Evolutionary conservation across 106 monocot genomes (phyloP), one percentile per base, ranked within the genome.

Genomic region (Iris macrosiphon): DNA sequence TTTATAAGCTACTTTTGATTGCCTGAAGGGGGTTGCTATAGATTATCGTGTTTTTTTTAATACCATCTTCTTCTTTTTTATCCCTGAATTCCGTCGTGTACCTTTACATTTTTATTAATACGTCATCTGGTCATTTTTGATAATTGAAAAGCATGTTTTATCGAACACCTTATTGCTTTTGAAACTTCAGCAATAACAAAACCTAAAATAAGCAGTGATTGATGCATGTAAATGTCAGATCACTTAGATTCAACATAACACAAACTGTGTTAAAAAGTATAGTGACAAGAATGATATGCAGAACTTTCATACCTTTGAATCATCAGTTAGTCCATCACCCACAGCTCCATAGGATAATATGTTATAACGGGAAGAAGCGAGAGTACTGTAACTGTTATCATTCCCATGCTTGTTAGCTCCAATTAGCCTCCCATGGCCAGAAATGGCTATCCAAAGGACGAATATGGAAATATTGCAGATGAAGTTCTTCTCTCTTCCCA

Each of bases 261-360:
- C n/a, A n/a, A n/a, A n/a, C n/a, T n/a, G n/a, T n/a, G 41, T 41
- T 52, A 17, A 23, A 30, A 29, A 18, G 2, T 1, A 25, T 10
- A n/a, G n/a, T 45, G 7, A 5, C 24, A 41, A n/a, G 3, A 58
- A 45, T 12, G n/a, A n/a, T n/a, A n/a, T n/a, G 10, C 20, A 25
- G 25, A 35, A 34, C 38, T 23, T 2, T 28, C 54, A 19, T 53
- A 76, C 81, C 76, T 76, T 62, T 3, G 76, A 63, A 64, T 81
- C 76, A 68, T 81, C 81, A 2, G 62, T 32, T 46, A 72, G 19
- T 47, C 81, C 81, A 49, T 76, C 62, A 53, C 69, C 81, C 15
- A 32, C 27, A 45, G 75, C 75, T 52, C 71, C 81, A 59, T 67
- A 81, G 15, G 61, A 67, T 40, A 65, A 21, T 35, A 81, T 46